These are phyloP conservation scores for Xylaria intraflava DNA, from an alignment of 495 filamentous ascomycete species.

Conservation along the genomic window DNA sequence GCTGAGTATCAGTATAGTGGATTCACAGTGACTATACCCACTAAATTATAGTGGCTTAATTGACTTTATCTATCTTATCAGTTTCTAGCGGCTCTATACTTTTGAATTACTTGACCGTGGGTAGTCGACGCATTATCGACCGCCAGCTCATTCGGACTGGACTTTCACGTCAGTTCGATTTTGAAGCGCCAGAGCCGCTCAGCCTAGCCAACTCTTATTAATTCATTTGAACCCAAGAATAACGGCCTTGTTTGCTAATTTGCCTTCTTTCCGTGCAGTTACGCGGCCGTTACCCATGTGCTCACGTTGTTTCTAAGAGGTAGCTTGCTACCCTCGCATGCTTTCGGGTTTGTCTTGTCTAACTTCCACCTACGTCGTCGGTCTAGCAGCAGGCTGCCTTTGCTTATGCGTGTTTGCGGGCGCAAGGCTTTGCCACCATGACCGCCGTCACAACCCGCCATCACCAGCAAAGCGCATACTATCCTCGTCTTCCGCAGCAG, in stretches of 20 bases:
- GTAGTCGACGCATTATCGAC: no score
- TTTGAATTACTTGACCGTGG: no score
- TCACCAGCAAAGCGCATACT: not conserved
- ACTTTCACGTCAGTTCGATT: not conserved
- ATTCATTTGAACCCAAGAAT: not conserved
- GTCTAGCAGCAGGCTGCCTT: not conserved
- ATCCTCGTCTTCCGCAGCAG: not conserved
- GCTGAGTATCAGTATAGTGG: no score
- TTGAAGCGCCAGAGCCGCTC: not conserved
- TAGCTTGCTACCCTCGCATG: slow-evolving; percentile 4
- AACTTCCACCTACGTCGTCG: not conserved
- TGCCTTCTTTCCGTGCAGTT: not conserved
- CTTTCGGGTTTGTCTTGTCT: not conserved
- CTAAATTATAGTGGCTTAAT: no score
- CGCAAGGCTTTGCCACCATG: slow-evolving; percentile 5
- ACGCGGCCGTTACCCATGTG: slow-evolving; percentile 1
- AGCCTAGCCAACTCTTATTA: not conserved
- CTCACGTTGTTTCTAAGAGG: not conserved
- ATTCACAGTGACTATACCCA: no score
- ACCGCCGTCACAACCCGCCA: slow-evolving; percentile 9
- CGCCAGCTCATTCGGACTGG: no score
- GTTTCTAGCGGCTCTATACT: no score
- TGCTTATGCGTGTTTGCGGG: not conserved
- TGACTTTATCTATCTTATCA: no score
- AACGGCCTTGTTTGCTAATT: not conserved